These are phyloP conservation scores for Phytophthora uliginosa DNA, from an alignment of 352 stramenopile species.

Conservation along the genomic window DNA sequence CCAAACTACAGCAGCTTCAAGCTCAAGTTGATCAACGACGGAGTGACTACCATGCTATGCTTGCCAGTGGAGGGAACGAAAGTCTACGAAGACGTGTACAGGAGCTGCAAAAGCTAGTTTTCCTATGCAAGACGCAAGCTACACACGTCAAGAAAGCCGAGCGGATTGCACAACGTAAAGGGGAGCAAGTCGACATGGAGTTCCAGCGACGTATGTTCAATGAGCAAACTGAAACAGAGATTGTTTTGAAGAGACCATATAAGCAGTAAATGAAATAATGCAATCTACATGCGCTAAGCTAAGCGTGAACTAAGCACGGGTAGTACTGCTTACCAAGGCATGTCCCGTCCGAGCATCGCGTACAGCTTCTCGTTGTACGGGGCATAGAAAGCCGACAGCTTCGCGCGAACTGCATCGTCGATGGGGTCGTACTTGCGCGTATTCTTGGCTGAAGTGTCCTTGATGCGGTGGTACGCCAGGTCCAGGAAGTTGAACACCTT, in stretches of 20 bases:
- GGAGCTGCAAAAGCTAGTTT: slow-evolving; percentile 78
- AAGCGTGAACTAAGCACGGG: background rate
- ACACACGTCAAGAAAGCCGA: slow-evolving; percentile 59
- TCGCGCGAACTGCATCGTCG: slow-evolving; percentile 53
- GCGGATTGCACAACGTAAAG: slow-evolving; percentile 39
- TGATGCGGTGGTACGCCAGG: slow-evolving; percentile 83
- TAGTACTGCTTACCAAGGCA: slow-evolving; percentile 59
- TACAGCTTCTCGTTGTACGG: slow-evolving; percentile 89
- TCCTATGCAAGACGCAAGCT: slow-evolving; percentile 66
- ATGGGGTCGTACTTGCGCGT: slow-evolving; percentile 89
- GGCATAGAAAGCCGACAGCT: slow-evolving; percentile 80
- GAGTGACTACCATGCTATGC: slow-evolving; percentile 51
- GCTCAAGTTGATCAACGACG: slow-evolving; percentile 36
- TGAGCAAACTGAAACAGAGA: slow-evolving; percentile 73
- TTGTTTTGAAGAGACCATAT: slow-evolving; percentile 61
- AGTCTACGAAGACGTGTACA: slow-evolving; percentile 59
- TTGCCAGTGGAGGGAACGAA: slow-evolving; percentile 58
- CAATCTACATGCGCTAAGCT: slow-evolving; percentile 13
- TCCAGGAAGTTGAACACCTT: slow-evolving; percentile 90
- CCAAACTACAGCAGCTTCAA: slow-evolving; percentile 52
- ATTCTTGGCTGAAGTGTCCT: slow-evolving; percentile 90
- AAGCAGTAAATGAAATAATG: slow-evolving; percentile 24
- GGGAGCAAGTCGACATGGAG: slow-evolving; percentile 39
- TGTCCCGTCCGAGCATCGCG: slow-evolving; percentile 64
- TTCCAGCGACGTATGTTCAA: slow-evolving; percentile 55